Conservation (phyloP, 129 eudicot genomes). For the Saposhnikovia divaricata region DNA sequence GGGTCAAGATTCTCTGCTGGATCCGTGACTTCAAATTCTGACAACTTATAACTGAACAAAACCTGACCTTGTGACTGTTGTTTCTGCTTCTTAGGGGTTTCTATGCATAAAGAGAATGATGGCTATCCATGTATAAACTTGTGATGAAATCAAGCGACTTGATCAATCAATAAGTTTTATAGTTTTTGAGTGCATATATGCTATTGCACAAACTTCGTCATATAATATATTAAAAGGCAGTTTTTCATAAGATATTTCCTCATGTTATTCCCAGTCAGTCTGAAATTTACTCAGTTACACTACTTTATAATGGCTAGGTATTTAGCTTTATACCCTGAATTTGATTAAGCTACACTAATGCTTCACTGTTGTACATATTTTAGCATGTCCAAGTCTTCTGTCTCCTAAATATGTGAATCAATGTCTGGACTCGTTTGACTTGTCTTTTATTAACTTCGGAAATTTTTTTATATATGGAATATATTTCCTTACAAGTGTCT, state of each 20-base stretch:
- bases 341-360: slow-evolving; percentile 1
- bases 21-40: too few species aligned
- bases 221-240: not conserved
- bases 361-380: not conserved
- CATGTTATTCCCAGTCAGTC: not conserved
- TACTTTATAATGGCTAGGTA: not conserved
- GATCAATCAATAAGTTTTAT: too few species aligned
- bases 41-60: not conserved
- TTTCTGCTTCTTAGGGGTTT: not conserved
- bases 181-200: not conserved
- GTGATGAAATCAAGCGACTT: too few species aligned
- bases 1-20: not conserved
- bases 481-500: not conserved
- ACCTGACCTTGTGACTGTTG: not conserved
- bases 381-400: not conserved
- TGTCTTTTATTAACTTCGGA: not conserved
- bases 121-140: too few species aligned
- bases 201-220: not conserved
- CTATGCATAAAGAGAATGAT: not conserved
- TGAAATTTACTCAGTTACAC: not conserved
- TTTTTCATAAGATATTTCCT: not conserved
- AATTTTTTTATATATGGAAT: too few species aligned
- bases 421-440: not conserved
- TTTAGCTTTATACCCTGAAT: not conserved
- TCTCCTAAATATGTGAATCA: not conserved